Conservation (phyloP, 2,329 filamentous ascomycete genomes). For the Talaromyces sp. region DNA sequence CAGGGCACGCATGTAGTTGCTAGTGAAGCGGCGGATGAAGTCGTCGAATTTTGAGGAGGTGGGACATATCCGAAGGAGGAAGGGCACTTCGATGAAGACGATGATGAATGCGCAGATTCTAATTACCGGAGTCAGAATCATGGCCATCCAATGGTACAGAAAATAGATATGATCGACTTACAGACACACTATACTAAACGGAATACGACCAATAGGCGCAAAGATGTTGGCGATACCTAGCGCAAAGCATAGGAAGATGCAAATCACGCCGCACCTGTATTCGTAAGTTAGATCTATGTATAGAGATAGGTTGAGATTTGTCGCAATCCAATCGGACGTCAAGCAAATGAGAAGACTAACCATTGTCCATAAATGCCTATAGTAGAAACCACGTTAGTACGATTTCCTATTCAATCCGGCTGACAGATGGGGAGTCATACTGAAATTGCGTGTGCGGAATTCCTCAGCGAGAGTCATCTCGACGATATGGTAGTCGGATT, state of each 20-base stretch:
- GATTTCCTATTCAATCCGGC: neutral
- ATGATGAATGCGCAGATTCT: constrained; percentile 71
- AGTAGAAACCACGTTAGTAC: constrained; percentile 22
- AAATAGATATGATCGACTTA: constrained; percentile 37
- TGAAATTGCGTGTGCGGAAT: constrained; percentile 64
- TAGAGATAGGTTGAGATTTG: neutral
- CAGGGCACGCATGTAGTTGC: constrained; percentile 92
- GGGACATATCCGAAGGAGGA: constrained; percentile 95
- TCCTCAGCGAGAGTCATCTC: constrained; percentile 61
- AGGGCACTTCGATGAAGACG: constrained; percentile 84
- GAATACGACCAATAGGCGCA: constrained; percentile 56
- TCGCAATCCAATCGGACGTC: neutral
- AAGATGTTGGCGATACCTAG: constrained; percentile 68
- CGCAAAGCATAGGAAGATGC: constrained; percentile 64
- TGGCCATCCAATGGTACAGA: neutral
- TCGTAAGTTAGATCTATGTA: neutral
- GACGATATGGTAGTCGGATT: neutral
- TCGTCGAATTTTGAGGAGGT: constrained; percentile 85
- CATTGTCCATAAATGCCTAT: constrained; percentile 67
- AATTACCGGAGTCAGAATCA: neutral
- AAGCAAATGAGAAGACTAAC: constrained; percentile 42
- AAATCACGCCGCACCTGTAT: constrained; percentile 52
- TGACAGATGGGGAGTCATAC: constrained; percentile 43
- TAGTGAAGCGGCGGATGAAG: constrained; percentile 87
- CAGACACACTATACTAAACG: constrained; percentile 59